Evolutionary conservation across 805 yeast genomes (phyloP).

Genomic region (Starmerella ratchasimensis): DNA sequence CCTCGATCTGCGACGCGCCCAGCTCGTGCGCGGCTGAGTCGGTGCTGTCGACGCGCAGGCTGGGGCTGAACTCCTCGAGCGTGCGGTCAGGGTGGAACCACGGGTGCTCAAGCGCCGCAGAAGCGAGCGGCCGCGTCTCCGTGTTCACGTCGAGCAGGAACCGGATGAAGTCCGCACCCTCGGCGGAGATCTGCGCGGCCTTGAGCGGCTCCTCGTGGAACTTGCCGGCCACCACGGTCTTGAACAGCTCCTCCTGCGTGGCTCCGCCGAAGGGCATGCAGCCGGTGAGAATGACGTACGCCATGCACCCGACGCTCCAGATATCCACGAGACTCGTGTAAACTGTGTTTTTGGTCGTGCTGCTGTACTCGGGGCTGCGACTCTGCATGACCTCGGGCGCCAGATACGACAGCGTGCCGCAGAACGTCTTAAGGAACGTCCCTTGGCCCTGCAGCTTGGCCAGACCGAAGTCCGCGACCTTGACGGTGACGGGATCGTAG

Average conservation of each 20-base stretch:
- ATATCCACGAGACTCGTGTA: slow-evolving; percentile 87
- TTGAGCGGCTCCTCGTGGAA: slow-evolving; percentile 53
- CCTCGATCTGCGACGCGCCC: background rate
- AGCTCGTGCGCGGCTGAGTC: background rate
- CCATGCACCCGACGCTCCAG: slow-evolving; percentile 94
- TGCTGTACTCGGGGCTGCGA: slow-evolving; percentile 23
- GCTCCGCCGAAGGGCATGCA: slow-evolving; percentile 91
- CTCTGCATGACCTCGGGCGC: slow-evolving; percentile 76
- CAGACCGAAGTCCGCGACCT: slow-evolving; percentile 90
- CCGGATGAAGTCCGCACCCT: slow-evolving; percentile 60
- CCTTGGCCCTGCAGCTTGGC: slow-evolving; percentile 81
- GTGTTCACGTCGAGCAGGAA: slow-evolving; percentile 69
- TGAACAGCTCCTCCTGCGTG: slow-evolving; percentile 74
- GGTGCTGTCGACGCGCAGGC: too few relatives aligned
- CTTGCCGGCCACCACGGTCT: slow-evolving; percentile 60
- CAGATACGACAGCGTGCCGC: slow-evolving; percentile 93
- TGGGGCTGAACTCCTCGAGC: background rate
- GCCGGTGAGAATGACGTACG: slow-evolving; percentile 81
- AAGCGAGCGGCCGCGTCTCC: slow-evolving; percentile 54
- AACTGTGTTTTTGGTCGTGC: slow-evolving; percentile 3
- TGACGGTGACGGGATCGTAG: slow-evolving; percentile 82
- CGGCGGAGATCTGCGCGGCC: slow-evolving; percentile 48
- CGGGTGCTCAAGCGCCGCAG: slow-evolving; percentile 59
- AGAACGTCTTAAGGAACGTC: slow-evolving; percentile 83
- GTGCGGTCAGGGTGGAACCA: slow-evolving; percentile 70